Evolutionary conservation across 2,329 filamentous ascomycete genomes (phyloP), one percentile per base, ranked within the genome.

Genomic region (Curvularia spicifera): DNA sequence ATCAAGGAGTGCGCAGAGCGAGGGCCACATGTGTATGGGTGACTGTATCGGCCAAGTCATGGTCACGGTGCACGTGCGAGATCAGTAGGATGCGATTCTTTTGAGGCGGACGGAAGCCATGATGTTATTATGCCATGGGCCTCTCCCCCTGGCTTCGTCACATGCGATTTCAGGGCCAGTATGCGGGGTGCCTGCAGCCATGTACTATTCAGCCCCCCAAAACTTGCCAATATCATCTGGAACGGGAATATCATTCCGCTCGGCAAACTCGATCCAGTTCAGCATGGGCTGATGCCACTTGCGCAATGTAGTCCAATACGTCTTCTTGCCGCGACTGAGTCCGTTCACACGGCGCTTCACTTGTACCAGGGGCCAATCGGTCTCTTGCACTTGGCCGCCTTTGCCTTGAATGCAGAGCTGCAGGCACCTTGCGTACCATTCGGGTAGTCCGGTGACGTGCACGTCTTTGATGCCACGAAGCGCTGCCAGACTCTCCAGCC

Each of bases 201-300:
- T 49, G 50, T 13, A 13, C 42, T 44, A n/a, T 28, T 10, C 13
- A 22, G 40, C 26, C 35, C 8, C 35, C 50, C 53, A 62, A 20
- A 61, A 47, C 28, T 37, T 50, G 15, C 51, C 53, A 29, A 61
- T 51, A 26, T 59, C 52, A 39, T 56, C 56, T 20, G 62, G 58
- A 26, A 59, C 6, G 6, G 53, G 35, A 22, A 69, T 60, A 5
- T 42, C 43, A 31, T 71, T 71, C 2, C 65, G 53, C 50, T 62
- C 48, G 1, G 70, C 69, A 61, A 66, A 71, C 55, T 63, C 63
- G 35, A 57, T 57, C 68, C 69, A 72, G 46, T 72, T 56, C 8
- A 68, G 49, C 40, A 28, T 57, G 9, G 67, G 66, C 35, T 69
- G 58, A 51, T 66, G 59, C 67, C 66, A 71, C 47, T 57, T 60